Percentiles rank a stretch among this genome's conserved stretches.
phyloP scores from a whole-genome alignment of 371 early-diverging fungal genomes.

The Dipsacomyces acuminosporus region DNA sequence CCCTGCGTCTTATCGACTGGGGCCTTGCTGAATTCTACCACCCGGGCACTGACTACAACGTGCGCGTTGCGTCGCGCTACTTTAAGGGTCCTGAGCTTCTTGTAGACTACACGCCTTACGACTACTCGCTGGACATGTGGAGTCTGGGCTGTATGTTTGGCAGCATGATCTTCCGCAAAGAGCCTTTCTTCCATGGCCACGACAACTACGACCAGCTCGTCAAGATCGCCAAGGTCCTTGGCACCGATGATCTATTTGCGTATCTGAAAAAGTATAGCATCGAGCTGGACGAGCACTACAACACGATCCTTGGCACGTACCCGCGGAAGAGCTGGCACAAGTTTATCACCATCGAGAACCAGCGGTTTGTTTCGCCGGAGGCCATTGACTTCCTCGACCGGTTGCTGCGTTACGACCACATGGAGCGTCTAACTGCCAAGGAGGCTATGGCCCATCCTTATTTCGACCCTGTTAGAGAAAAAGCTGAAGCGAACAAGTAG shows the following conservation, averaged over 20 bases:
- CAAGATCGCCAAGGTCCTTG: conserved; percentile 95
- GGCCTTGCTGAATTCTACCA: conserved; percentile 99
- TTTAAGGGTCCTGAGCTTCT: conserved; percentile 99
- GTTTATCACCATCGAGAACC: conserved; percentile 86
- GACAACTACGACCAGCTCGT: conserved; percentile 98
- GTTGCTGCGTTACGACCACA: conserved; percentile 96
- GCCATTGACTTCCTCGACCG: conserved; percentile 93
- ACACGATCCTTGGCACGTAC: conserved; percentile 76
- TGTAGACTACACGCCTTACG: conserved; percentile 97
- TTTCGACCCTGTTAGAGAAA: conserved; percentile 60
- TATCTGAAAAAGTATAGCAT: conserved; percentile 97
- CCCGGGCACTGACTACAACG: conserved; percentile 95
- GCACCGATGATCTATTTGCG: conserved; percentile 83
- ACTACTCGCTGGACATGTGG: conserved; percentile 99
- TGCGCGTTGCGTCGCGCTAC: conserved; percentile 97
- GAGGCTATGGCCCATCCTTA: conserved; percentile 96
- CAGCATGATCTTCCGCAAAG: conserved; percentile 97
- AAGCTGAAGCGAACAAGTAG: conserved; percentile 7
- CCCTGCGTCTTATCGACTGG: conserved; percentile 98
- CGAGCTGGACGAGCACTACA: conserved; percentile 80
- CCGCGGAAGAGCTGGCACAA: conserved; percentile 93
- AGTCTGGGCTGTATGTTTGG: conserved; percentile 99
- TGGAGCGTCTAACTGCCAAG: conserved; percentile 89
- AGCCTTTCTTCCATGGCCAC: conserved; percentile 98
- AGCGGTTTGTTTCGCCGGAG: conserved; percentile 82